These are phyloP conservation scores for Backusella luteola DNA, from an alignment of 192 early-diverging fungal species.

Conservation along the genomic window DNA sequence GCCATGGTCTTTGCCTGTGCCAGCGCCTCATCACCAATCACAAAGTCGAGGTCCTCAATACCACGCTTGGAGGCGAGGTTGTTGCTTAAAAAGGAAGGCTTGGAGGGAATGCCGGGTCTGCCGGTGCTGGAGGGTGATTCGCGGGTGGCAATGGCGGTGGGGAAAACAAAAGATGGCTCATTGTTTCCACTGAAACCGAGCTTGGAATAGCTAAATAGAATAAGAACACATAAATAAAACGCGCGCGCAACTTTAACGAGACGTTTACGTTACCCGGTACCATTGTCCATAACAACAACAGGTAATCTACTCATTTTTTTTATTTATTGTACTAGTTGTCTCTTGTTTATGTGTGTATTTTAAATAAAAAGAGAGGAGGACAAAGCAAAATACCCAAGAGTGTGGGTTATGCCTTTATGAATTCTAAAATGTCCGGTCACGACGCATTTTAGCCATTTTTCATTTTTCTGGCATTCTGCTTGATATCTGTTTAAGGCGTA, in stretches of 20 bases:
- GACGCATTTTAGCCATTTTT: background rate
- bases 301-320: conserved; percentile 53
- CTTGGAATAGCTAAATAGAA: conserved; percentile 83
- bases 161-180: conserved; percentile 96
- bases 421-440: conserved; percentile 6
- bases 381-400: background rate
- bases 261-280: conserved; percentile 73
- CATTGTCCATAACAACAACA: conserved; percentile 97
- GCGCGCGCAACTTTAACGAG: background rate
- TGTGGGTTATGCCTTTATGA: background rate
- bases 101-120: conserved; percentile 49
- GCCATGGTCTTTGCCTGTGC: conserved; percentile 88
- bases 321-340: background rate
- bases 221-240: background rate
- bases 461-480: too few relatives aligned
- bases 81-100: conserved; percentile 54
- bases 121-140: conserved; percentile 51
- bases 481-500: too few relatives aligned
- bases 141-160: conserved; percentile 86
- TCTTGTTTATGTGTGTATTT: background rate
- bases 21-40: conserved; percentile 94
- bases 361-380: background rate
- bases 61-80: conserved; percentile 94
- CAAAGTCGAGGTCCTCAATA: conserved; percentile 97
- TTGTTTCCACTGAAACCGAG: conserved; percentile 97